A percentile compares a stretch with the other conserved stretches of the same genome.
Conservation (phyloP, 257 asterid species). For the Lantana camara region DNA sequence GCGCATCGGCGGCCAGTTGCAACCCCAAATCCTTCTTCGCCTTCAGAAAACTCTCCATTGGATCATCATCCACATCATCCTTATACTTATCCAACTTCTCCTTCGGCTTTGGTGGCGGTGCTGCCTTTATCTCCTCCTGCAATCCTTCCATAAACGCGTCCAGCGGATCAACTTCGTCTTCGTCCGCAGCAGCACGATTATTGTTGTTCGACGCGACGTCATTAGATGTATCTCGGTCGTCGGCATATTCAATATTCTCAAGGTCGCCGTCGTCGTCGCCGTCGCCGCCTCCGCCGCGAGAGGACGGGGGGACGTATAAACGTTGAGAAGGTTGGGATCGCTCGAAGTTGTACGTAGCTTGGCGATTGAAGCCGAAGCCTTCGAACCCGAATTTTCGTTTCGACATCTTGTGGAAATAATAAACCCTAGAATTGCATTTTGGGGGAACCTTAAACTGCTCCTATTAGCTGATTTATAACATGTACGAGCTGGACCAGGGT, state of each 20-base stretch:
- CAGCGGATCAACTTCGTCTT: constrained; percentile 88
- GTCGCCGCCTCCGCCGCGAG: constrained; percentile 64
- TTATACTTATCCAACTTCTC: constrained; percentile 83
- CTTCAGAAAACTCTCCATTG: constrained; percentile 77
- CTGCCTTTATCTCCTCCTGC: constrained; percentile 84
- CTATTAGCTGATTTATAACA: not conserved
- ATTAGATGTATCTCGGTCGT: constrained; percentile 37
- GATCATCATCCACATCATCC: constrained; percentile 86
- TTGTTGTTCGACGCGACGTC: constrained; percentile 18
- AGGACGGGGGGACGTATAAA: constrained; percentile 75
- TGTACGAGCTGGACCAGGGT: not conserved
- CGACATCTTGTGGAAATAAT: constrained; percentile 51
- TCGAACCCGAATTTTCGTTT: constrained; percentile 94
- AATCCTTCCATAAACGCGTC: constrained; percentile 98
- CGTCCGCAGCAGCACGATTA: constrained; percentile 31
- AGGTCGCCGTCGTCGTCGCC: constrained; percentile 79
- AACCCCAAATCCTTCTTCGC: constrained; percentile 94
- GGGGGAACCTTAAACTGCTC: constrained; percentile 15
- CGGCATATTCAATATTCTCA: constrained; percentile 78
- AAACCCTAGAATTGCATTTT: constrained; percentile 45
- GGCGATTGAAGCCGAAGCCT: constrained; percentile 90
- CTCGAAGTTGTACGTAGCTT: constrained; percentile 83
- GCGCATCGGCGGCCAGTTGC: constrained; percentile 93
- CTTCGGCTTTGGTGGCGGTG: constrained; percentile 78
- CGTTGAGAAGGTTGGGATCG: constrained; percentile 71